These are phyloP conservation scores for Alternaria ventricosa DNA, from an alignment of 2,329 filamentous ascomycete species.

Conservation along the genomic window DNA sequence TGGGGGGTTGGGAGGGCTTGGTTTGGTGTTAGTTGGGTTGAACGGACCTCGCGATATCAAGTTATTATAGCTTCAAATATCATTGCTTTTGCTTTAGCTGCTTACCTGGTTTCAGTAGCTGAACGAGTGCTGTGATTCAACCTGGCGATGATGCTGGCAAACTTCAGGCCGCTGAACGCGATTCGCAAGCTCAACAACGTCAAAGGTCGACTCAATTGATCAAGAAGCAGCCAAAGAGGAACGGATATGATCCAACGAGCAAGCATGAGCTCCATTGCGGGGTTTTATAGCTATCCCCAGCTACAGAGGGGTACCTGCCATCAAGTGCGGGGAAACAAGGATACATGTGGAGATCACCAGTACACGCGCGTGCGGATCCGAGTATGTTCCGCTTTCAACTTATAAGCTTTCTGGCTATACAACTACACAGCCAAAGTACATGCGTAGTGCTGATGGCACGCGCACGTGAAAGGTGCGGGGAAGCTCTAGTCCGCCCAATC, in stretches of 20 bases:
- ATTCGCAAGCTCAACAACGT: neutral
- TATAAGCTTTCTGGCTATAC: slow-evolving; percentile 1
- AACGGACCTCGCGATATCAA: rapidly evolving
- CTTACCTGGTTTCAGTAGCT: neutral
- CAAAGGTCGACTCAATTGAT: neutral
- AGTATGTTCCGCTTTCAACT: slow-evolving; percentile 6
- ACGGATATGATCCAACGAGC: neutral
- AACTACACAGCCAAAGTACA: neutral
- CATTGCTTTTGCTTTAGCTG: neutral
- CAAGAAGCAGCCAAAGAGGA: neutral
- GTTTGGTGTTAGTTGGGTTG: neutral
- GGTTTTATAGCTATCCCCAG: slow-evolving; percentile 34
- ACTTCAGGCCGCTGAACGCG: neutral
- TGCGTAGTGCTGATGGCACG: neutral
- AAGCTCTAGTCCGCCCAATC: slow-evolving; percentile 26
- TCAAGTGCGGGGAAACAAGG: slow-evolving; percentile 40
- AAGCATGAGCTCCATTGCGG: slow-evolving; percentile 14
- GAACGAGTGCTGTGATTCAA: neutral
- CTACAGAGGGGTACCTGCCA: slow-evolving; percentile 12
- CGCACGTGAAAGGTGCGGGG: slow-evolving; percentile 18
- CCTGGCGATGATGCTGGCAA: neutral
- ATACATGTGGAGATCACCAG: slow-evolving; percentile 25
- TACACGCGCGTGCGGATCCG: slow-evolving; percentile 35
- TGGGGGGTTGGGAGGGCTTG: neutral
- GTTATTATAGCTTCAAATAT: neutral